phyloP scores from a whole-genome alignment of 2,329 filamentous ascomycete genomes.

The Scedosporium aurantiacum region DNA sequence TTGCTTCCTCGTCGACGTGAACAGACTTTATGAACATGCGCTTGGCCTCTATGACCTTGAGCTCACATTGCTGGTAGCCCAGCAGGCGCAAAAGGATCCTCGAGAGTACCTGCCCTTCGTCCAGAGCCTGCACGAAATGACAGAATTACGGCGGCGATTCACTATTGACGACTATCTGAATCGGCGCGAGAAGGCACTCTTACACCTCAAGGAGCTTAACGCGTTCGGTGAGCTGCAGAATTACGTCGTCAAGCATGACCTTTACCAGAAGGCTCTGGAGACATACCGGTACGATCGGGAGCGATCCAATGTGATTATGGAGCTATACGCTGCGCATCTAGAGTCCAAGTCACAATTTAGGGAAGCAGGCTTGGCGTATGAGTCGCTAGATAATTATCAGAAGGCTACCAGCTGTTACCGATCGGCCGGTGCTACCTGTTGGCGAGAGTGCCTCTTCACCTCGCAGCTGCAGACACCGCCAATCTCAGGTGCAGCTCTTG shows the following conservation, averaged over 20 bases:
- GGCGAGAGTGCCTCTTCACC: slow-evolving; percentile 80
- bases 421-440: slow-evolving; percentile 62
- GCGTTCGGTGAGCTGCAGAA: slow-evolving; percentile 66
- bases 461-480: slow-evolving; percentile 57
- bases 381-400: slow-evolving; percentile 65
- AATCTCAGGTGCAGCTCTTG: slow-evolving; percentile 47
- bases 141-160: slow-evolving; percentile 61
- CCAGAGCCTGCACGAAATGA: slow-evolving; percentile 68
- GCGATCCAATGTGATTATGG: slow-evolving; percentile 57
- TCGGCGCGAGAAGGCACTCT: slow-evolving; percentile 65
- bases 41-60: slow-evolving; percentile 87
- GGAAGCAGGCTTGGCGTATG: slow-evolving; percentile 83
- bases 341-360: slow-evolving; percentile 64
- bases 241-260: slow-evolving; percentile 67
- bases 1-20: slow-evolving; percentile 91
- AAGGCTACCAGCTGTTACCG: slow-evolving; percentile 77
- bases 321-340: slow-evolving; percentile 70
- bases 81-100: slow-evolving; percentile 92
- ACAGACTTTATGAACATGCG: slow-evolving; percentile 81
- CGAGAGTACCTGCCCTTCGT: slow-evolving; percentile 93
- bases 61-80: slow-evolving; percentile 78
- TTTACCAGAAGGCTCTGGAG: slow-evolving; percentile 68
- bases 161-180: slow-evolving; percentile 82
- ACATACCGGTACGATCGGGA: slow-evolving; percentile 73
- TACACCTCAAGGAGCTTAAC: slow-evolving; percentile 61